Evolutionary conservation across 1,284 basidiomycete species (phyloP).

Genomic region (Mycosarcoma maydis): DNA sequence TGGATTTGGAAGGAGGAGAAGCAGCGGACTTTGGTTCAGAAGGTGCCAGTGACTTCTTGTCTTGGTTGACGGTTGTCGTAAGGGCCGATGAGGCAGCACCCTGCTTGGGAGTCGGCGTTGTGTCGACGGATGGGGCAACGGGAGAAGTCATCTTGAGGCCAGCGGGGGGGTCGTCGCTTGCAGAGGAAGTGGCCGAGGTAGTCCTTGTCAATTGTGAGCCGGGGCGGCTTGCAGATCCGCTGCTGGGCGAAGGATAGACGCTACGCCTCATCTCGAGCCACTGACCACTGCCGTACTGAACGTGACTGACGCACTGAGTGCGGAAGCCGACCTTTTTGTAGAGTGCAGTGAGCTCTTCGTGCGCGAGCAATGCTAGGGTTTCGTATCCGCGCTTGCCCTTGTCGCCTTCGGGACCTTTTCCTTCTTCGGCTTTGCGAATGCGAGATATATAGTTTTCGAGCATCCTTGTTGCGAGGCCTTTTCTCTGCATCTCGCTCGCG

Average conservation of each 20-base stretch:
- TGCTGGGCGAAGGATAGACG: slow-evolving; percentile 38
- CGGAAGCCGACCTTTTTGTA: slow-evolving; percentile 59
- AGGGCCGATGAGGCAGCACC: neutral
- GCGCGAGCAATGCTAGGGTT: slow-evolving; percentile 56
- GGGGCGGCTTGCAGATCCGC: slow-evolving; percentile 17
- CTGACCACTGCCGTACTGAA: slow-evolving; percentile 51
- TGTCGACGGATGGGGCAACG: neutral
- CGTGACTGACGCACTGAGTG: slow-evolving; percentile 57
- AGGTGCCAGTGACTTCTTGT: neutral
- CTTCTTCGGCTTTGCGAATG: slow-evolving; percentile 45
- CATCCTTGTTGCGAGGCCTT: slow-evolving; percentile 53
- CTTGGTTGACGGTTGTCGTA: slow-evolving; percentile 3
- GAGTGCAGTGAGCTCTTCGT: slow-evolving; percentile 55
- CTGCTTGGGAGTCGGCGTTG: neutral
- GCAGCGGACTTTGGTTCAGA: slow-evolving; percentile 5
- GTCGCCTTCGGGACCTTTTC: slow-evolving; percentile 38
- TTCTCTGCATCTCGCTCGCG: slow-evolving; percentile 43
- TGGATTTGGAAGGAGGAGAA: slow-evolving; percentile 1
- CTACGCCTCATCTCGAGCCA: slow-evolving; percentile 64
- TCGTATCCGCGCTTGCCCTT: slow-evolving; percentile 58
- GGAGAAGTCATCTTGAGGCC: slow-evolving; percentile 16
- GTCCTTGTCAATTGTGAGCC: slow-evolving; percentile 30
- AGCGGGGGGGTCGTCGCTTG: slow-evolving; percentile 19
- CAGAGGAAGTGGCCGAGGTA: slow-evolving; percentile 27
- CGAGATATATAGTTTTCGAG: slow-evolving; percentile 53